phyloP scores from a whole-genome alignment of 257 asterid species.

The Echium plantagineum region DNA sequence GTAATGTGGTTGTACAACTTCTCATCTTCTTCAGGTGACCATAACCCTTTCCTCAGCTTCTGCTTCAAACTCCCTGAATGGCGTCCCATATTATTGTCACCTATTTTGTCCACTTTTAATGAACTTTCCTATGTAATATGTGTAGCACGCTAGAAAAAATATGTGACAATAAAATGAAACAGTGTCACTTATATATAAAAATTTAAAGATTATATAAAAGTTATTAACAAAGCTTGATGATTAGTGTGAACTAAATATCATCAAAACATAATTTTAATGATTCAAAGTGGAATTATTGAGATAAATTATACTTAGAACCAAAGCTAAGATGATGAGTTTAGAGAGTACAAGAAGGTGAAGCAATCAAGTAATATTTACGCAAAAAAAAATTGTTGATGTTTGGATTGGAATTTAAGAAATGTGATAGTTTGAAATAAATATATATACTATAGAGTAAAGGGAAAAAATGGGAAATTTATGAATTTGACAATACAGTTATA shows the following conservation, averaged over 20 bases:
- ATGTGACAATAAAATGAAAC: not conserved
- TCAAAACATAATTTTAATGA: constrained; percentile 15
- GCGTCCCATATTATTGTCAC: constrained; percentile 45
- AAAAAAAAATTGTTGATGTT: constrained; percentile 41
- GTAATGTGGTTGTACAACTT: constrained; percentile 51
- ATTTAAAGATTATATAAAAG: not conserved
- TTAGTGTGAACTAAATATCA: constrained; percentile 3
- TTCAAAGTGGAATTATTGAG: constrained; percentile 19
- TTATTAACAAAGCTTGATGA: not conserved
- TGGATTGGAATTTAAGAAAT: constrained; percentile 47
- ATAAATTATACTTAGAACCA: constrained; percentile 28
- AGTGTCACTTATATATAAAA: not conserved
- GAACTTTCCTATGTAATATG: not conserved
- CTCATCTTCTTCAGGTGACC: constrained; percentile 95
- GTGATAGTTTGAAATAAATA: constrained; percentile 3
- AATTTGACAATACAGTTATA: constrained; percentile 9
- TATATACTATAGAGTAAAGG: constrained; percentile 13
- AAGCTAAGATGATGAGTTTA: constrained; percentile 29
- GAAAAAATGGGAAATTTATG: constrained; percentile 5
- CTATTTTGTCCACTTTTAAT: not conserved
- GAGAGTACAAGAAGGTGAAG: constrained; percentile 14
- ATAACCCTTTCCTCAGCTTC: constrained; percentile 72
- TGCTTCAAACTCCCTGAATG: constrained; percentile 46
- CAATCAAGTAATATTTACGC: constrained; percentile 57
- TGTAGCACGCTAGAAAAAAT: not conserved